These are phyloP conservation scores for Croton setiger DNA, from an alignment of 441 rosid genomes.

Conservation along the genomic window DNA sequence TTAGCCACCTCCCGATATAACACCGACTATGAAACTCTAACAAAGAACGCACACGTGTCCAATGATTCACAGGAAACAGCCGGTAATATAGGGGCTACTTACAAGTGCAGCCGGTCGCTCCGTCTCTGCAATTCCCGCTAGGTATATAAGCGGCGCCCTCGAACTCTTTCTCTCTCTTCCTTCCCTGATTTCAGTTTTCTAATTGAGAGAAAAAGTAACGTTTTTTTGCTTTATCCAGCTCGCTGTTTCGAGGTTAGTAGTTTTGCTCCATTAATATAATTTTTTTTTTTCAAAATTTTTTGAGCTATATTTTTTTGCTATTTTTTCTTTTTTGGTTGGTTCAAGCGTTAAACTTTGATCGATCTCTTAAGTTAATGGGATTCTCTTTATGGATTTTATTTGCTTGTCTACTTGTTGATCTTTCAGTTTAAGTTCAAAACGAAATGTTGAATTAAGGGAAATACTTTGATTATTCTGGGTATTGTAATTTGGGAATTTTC, in stretches of 20 bases:
- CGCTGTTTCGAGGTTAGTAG: constrained; percentile 36
- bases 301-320: not conserved
- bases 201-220: constrained; percentile 29
- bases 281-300: not conserved
- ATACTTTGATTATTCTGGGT: constrained; percentile 16
- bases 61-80: not conserved
- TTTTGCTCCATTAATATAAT: not conserved
- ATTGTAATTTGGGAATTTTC: constrained; percentile 10
- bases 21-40: constrained; percentile 26
- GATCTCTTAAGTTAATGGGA: constrained; percentile 20
- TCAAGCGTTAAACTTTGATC: constrained; percentile 21
- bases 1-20: constrained; percentile 36
- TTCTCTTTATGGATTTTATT: not conserved
- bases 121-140: constrained; percentile 47
- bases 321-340: constrained; percentile 7
- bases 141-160: constrained; percentile 39
- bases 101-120: constrained; percentile 48
- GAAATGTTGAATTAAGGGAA: constrained; percentile 18
- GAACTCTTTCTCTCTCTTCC: not conserved
- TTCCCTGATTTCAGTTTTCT: constrained; percentile 18
- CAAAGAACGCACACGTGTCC: constrained; percentile 31
- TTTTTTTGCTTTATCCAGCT: constrained; percentile 29
- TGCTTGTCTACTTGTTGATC: constrained; percentile 21
- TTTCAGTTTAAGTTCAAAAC: constrained; percentile 17
- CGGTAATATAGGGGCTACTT: constrained; percentile 18